Conservation (phyloP, 768 basidiomycete species). For the Serendipita sp. region DNA sequence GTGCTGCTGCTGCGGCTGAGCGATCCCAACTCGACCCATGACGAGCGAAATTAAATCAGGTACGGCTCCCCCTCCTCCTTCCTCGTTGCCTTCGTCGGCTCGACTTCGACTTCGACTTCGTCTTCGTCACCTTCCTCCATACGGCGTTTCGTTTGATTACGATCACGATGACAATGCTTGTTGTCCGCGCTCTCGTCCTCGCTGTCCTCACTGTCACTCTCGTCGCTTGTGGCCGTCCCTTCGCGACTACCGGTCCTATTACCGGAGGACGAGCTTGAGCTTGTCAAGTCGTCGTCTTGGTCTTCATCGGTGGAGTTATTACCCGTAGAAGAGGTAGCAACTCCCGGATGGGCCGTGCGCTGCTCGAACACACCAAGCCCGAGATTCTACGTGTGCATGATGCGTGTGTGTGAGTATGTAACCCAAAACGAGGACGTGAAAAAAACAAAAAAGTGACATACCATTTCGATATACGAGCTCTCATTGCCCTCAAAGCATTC, state of each 20-base stretch:
- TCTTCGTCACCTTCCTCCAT: too few species aligned
- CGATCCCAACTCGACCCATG: too few species aligned
- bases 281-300: neutral
- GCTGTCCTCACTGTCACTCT: neutral
- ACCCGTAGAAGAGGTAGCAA: neutral
- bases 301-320: neutral
- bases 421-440: constrained; percentile 5
- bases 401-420: neutral
- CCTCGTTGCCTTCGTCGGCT: too few species aligned
- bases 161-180: too few species aligned
- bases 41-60: too few species aligned
- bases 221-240: neutral
- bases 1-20: too few species aligned
- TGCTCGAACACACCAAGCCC: constrained; percentile 46
- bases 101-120: too few species aligned
- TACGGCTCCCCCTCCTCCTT: too few species aligned
- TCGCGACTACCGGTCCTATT: too few species aligned
- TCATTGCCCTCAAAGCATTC: constrained; percentile 40
- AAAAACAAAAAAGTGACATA: constrained; percentile 16
- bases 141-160: too few species aligned
- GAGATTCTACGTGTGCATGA: constrained; percentile 32
- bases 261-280: too few species aligned
- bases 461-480: constrained; percentile 52
- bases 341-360: neutral
- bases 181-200: too few species aligned